Evolutionary conservation across 2,329 filamentous ascomycete genomes (phyloP).

Genomic region (Penicillium hesseltinei): DNA sequence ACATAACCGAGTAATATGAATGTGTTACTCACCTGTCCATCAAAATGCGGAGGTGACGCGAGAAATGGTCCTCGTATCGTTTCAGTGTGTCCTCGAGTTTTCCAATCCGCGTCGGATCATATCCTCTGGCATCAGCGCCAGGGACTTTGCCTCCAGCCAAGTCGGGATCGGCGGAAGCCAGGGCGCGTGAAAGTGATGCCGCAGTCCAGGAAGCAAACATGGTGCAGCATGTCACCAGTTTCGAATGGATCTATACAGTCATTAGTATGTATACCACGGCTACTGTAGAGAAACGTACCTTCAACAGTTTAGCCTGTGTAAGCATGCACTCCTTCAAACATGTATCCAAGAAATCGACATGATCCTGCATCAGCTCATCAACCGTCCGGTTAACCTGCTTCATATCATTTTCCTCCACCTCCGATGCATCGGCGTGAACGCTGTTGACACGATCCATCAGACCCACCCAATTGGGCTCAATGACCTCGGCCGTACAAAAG

Average conservation of each 20-base stretch:
- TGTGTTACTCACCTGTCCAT: conserved; percentile 64
- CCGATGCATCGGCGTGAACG: conserved; percentile 46
- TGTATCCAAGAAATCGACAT: conserved; percentile 96
- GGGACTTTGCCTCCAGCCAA: conserved; percentile 46
- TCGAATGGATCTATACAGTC: conserved; percentile 77
- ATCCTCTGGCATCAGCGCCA: conserved; percentile 44
- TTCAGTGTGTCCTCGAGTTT: conserved; percentile 83
- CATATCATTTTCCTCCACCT: conserved; percentile 38
- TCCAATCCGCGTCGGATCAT: conserved; percentile 60
- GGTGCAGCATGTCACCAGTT: conserved; percentile 92
- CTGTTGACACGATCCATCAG: conserved; percentile 82
- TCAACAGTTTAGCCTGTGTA: conserved; percentile 89
- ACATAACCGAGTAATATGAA: not conserved
- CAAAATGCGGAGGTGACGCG: conserved; percentile 85
- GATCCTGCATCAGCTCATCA: conserved; percentile 97
- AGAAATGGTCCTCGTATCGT: conserved; percentile 93
- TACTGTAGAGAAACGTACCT: conserved; percentile 55
- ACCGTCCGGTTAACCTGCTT: conserved; percentile 71
- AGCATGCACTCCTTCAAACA: conserved; percentile 99
- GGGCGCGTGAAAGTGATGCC: conserved; percentile 77
- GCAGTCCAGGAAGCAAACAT: conserved; percentile 85
- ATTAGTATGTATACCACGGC: conserved; percentile 5
- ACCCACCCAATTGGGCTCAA: conserved; percentile 94
- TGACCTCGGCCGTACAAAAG: conserved; percentile 94
- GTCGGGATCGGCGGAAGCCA: conserved; percentile 80